Percentiles rank a stretch among this genome's conserved stretches.
phyloP scores from a whole-genome alignment of 2,329 filamentous ascomycete species.

The Calonectria hawksworthii region DNA sequence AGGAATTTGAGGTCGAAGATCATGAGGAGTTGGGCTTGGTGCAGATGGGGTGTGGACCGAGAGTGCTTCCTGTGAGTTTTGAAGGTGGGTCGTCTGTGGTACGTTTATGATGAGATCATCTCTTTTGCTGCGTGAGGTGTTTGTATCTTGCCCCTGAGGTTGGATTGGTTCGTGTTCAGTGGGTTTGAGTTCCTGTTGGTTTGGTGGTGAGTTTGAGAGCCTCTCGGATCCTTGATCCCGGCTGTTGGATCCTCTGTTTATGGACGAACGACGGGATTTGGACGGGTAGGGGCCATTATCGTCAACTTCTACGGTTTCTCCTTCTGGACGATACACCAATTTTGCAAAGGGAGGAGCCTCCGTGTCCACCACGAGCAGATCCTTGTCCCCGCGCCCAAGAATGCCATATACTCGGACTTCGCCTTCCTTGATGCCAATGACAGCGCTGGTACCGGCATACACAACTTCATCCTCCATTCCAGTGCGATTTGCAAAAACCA shows the following conservation, averaged over 20 bases:
- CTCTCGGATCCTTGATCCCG: slow-evolving; percentile 1
- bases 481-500: slow-evolving; percentile 79
- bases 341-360: slow-evolving; percentile 59
- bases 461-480: slow-evolving; percentile 75
- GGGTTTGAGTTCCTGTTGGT: background rate
- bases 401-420: slow-evolving; percentile 78
- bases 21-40: slow-evolving; percentile 52
- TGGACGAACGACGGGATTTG: background rate
- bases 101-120: slow-evolving; percentile 4
- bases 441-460: slow-evolving; percentile 82
- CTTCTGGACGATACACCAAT: slow-evolving; percentile 51
- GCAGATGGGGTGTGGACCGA: slow-evolving; percentile 51
- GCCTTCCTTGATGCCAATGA: slow-evolving; percentile 75
- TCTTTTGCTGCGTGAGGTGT: background rate
- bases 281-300: background rate
- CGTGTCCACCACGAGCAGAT: slow-evolving; percentile 78
- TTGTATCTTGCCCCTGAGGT: background rate
- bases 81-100: slow-evolving; percentile 4
- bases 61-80: background rate
- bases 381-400: slow-evolving; percentile 77
- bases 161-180: background rate
- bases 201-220: background rate
- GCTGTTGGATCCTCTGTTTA: slow-evolving; percentile 4
- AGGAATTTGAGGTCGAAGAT: slow-evolving; percentile 44
- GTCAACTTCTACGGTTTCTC: slow-evolving; percentile 1